Evolutionary conservation across 192 early-diverging fungal genomes (phyloP).

Genomic region (Umbelopsis sp.): DNA sequence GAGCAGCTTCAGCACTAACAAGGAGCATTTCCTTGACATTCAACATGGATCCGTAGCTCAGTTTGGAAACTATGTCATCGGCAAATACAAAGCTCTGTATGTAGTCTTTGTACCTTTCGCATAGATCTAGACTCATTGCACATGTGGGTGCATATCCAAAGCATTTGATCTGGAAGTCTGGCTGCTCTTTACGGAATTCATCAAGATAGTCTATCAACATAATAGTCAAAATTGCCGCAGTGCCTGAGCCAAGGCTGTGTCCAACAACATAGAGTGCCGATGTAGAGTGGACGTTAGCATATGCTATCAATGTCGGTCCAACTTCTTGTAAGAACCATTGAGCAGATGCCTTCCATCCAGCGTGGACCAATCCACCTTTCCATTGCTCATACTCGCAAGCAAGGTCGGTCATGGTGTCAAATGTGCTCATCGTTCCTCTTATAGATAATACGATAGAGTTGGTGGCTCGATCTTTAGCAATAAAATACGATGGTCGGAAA

Average conservation of each 20-base stretch:
- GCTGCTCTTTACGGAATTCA: constrained; percentile 47
- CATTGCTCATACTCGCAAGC: constrained; percentile 78
- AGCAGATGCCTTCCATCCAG: constrained; percentile 74
- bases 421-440: constrained; percentile 73
- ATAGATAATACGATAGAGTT: constrained; percentile 69
- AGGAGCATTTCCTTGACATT: constrained; percentile 56
- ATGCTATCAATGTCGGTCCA: constrained; percentile 64
- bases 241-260: constrained; percentile 73
- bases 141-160: constrained; percentile 56
- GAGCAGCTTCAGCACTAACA: constrained; percentile 49
- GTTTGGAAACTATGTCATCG: constrained; percentile 56
- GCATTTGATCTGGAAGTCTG: constrained; percentile 45
- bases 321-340: constrained; percentile 72
- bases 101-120: constrained; percentile 49
- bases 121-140: constrained; percentile 46
- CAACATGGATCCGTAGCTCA: constrained; percentile 62
- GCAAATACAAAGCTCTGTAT: constrained; percentile 59
- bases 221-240: constrained; percentile 72
- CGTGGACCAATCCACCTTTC: constrained; percentile 77
- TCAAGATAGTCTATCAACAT: constrained; percentile 64
- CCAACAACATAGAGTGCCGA: constrained; percentile 68
- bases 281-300: constrained; percentile 54
- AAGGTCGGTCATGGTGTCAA: constrained; percentile 76
- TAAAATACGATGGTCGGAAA: constrained; percentile 73
- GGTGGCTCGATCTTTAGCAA: constrained; percentile 63